Evolutionary conservation across 2,329 filamentous ascomycete genomes (phyloP), one percentile per base, ranked within the genome.

Genomic region (Diaporthe vaccinii): DNA sequence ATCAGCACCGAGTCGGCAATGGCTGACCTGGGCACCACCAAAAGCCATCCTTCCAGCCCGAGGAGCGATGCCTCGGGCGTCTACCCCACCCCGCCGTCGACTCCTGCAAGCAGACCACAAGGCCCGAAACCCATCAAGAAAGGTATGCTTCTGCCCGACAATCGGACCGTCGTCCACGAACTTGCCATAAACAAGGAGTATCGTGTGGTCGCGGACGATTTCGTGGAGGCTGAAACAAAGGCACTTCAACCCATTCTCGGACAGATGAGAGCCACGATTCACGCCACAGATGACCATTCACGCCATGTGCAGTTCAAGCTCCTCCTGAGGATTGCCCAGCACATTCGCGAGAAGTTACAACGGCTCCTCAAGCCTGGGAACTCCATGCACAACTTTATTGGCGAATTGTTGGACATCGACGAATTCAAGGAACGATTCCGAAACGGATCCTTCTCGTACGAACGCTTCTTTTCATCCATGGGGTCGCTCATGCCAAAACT

Each of bases 101-200:
- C 88, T 1, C 72, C 74, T 14, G 58, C 76, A n/a, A 67, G 46
- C 51, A 72, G 55, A 36, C 39, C 73, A 57, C 58, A 62, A 10
- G 61, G 57, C 17, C 53, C 75, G 39, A 72, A 61, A 14, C 39
- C 69, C 22, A 61, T 71, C 14, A 59, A 61, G 49, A 76, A 76
- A 51, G 76, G 70, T 15, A 77, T 72, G 61, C 89, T 87, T 84
- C 86, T 96, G 61, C 94, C 94, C 0, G 90, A 93, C 75, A 97
- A 96, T 79, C 89, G 94, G 36, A 85, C 94, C 15, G 87, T 96
- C 22, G 92, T 95, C 0, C 94, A 96, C 81, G 94, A 96, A 84
- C 85, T 97, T 59, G 92, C 93, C 12, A 93, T 97, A 78, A 94
- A 96, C 83, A 92, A 91, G 78, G 92, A 95, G 78, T 96, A 93